Percentiles rank a stretch among this genome's conserved stretches.
Conservation (phyloP, 148 eudicot species). For the Polygonum maritimum region DNA sequence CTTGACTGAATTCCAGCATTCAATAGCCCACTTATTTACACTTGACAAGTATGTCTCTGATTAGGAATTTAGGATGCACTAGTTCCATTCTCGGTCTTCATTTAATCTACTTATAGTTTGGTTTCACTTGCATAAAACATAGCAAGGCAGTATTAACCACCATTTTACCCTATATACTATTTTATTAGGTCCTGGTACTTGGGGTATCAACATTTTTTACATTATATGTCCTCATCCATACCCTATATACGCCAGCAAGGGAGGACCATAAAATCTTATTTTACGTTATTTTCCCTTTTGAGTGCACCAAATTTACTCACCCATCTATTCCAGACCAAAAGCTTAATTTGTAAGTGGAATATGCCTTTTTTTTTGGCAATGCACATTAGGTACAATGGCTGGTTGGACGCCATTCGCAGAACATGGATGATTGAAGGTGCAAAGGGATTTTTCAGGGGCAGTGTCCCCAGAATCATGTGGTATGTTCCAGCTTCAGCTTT, state of each 20-base stretch:
- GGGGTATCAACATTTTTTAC: too few species aligned
- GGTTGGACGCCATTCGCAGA: constrained; percentile 60
- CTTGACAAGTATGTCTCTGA: not conserved
- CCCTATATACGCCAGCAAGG: too few species aligned
- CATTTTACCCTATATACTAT: too few species aligned
- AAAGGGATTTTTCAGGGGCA: constrained; percentile 67
- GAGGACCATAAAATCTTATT: too few species aligned
- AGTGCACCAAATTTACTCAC: not conserved
- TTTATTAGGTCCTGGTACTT: too few species aligned
- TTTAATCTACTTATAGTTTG: too few species aligned
- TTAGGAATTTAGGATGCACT: not conserved
- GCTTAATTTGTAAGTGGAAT: not conserved
- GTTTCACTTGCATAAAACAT: too few species aligned
- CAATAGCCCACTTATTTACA: not conserved
- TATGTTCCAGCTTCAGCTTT: constrained; percentile 89
- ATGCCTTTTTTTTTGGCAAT: not conserved
- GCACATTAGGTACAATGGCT: constrained; percentile 63
- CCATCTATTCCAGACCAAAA: not conserved
- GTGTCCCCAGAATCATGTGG: constrained; percentile 82
- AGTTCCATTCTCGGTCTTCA: too few species aligned
- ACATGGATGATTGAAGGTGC: constrained; percentile 72
- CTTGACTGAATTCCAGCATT: not conserved
- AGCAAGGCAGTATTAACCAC: too few species aligned
- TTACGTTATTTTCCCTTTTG: too few species aligned
- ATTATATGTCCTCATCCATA: too few species aligned